Conservation (phyloP, 768 basidiomycete genomes). For the Xerocomellus amylosporus region DNA sequence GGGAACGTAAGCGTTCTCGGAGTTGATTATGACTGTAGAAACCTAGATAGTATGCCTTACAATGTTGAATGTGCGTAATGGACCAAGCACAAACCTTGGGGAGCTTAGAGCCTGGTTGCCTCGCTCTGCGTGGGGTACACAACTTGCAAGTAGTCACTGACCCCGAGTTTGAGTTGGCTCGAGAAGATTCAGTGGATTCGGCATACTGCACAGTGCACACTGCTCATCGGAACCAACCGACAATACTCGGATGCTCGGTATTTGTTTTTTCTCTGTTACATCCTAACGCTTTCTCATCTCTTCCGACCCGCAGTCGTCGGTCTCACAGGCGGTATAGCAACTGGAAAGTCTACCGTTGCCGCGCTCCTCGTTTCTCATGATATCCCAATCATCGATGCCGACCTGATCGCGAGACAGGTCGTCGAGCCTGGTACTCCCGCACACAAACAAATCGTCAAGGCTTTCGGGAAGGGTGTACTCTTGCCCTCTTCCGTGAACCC, state of each 20-base stretch:
- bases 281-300: neutral
- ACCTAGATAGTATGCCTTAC: no score
- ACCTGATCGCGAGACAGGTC: constrained; percentile 81
- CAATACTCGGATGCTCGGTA: constrained; percentile 17
- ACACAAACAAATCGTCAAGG: constrained; percentile 59
- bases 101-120: no score
- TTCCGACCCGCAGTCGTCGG: constrained; percentile 65
- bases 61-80: neutral
- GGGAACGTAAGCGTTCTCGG: no score
- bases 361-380: constrained; percentile 58
- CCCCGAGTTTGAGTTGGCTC: no score
- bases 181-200: no score
- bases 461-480: constrained; percentile 73
- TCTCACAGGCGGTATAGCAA: constrained; percentile 94
- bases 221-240: neutral
- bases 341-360: constrained; percentile 94
- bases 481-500: constrained; percentile 25
- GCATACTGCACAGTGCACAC: no score
- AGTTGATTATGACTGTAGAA: no score
- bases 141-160: no score
- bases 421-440: constrained; percentile 80
- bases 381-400: constrained; percentile 91
- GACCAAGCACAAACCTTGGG: neutral
- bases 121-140: no score
- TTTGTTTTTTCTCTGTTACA: neutral